phyloP scores from a whole-genome alignment of 164 flowering plant genomes.

The Saururus chinensis region DNA sequence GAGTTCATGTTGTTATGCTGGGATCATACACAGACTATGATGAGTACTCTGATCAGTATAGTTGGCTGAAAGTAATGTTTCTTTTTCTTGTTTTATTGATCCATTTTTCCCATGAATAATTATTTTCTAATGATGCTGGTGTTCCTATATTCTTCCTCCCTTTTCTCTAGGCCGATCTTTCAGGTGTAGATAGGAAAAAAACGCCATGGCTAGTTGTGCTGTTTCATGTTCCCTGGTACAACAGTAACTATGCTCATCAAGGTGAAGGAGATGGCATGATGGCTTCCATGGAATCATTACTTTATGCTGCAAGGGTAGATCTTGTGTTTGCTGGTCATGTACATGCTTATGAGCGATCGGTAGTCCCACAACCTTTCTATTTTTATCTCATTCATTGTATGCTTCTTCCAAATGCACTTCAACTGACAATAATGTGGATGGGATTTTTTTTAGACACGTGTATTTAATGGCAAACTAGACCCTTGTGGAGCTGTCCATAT shows the following conservation, averaged over 20 bases:
- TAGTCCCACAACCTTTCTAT: slow-evolving; percentile 17
- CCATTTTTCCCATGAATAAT: not conserved
- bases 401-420: not conserved
- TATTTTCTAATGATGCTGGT: not conserved
- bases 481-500: slow-evolving; percentile 87
- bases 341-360: slow-evolving; percentile 96
- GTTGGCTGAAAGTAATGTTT: slow-evolving; percentile 75
- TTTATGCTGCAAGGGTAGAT: slow-evolving; percentile 82
- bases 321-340: slow-evolving; percentile 87
- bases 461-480: slow-evolving; percentile 50
- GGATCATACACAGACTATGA: slow-evolving; percentile 86
- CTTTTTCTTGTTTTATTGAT: slow-evolving; percentile 2
- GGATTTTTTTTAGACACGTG: slow-evolving; percentile 49
- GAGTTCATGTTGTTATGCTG: slow-evolving; percentile 84
- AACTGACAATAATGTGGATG: slow-evolving; percentile 3
- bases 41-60: slow-evolving; percentile 69
- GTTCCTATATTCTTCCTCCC: not conserved
- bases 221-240: slow-evolving; percentile 99
- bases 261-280: slow-evolving; percentile 85
- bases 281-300: slow-evolving; percentile 80
- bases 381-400: not conserved
- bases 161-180: slow-evolving; percentile 55
- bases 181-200: slow-evolving; percentile 63
- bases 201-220: slow-evolving; percentile 88
- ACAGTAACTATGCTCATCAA: slow-evolving; percentile 85